phyloP scores from a whole-genome alignment of 179 eudicot genomes.

The Carnegiea gigantea region DNA sequence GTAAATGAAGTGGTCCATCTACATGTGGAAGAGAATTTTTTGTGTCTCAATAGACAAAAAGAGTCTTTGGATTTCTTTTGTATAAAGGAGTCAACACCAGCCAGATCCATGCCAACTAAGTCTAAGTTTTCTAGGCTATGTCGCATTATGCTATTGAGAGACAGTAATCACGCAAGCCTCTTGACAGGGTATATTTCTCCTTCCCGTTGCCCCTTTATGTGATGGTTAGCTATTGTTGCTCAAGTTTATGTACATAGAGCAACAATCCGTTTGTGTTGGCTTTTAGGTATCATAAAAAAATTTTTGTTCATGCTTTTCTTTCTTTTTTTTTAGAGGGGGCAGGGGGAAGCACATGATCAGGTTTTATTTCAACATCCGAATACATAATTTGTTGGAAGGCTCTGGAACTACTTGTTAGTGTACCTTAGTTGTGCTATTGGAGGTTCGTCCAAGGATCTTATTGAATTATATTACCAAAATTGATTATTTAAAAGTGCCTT shows the following conservation, averaged over 20 bases:
- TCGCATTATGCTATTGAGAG: constrained; percentile 64
- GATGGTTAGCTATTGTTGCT: not conserved
- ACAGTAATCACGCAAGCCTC: constrained; percentile 38
- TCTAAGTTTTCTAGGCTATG: constrained; percentile 44
- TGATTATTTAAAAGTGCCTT: not conserved
- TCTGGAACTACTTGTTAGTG: not conserved
- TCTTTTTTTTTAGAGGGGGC: not conserved
- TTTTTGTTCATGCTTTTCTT: not conserved
- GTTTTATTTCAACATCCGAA: not conserved
- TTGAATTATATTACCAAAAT: not conserved
- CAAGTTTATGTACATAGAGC: not conserved
- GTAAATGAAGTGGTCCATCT: constrained; percentile 47
- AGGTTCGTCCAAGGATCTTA: not conserved
- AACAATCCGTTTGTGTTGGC: not conserved
- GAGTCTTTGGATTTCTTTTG: constrained; percentile 51
- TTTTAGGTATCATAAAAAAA: not conserved
- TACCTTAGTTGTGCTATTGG: not conserved
- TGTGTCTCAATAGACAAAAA: constrained; percentile 59
- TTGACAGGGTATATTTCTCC: constrained; percentile 45
- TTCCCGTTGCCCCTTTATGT: constrained; percentile 4
- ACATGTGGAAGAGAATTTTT: constrained; percentile 67
- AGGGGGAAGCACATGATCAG: not conserved
- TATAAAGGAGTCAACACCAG: constrained; percentile 37
- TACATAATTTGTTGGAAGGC: not conserved
- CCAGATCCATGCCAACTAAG: constrained; percentile 19